phyloP scores from a whole-genome alignment of 352 stramenopile species.

The Thalassiosira allenii region DNA sequence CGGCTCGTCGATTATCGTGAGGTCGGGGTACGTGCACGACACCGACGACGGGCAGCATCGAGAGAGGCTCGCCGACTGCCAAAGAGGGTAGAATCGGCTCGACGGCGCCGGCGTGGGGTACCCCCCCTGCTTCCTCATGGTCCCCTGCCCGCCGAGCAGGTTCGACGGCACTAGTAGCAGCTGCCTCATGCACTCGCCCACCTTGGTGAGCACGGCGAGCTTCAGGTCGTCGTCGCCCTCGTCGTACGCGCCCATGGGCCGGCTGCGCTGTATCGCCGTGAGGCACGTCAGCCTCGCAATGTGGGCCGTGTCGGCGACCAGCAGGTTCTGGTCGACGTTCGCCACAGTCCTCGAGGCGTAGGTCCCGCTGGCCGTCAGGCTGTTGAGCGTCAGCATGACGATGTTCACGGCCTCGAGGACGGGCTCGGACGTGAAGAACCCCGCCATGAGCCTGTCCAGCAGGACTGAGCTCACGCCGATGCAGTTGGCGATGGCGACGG shows the following conservation, averaged over 20 bases:
- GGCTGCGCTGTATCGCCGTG: slow-evolving; percentile 72
- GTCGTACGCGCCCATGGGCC: slow-evolving; percentile 71
- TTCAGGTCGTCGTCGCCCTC: slow-evolving; percentile 77
- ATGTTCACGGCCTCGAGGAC: slow-evolving; percentile 77
- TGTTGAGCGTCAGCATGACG: slow-evolving; percentile 71
- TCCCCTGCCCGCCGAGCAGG: slow-evolving; percentile 52
- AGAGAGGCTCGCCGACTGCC: slow-evolving; percentile 75
- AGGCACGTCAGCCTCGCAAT: slow-evolving; percentile 79
- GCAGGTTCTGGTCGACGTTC: slow-evolving; percentile 76
- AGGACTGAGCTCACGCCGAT: slow-evolving; percentile 82
- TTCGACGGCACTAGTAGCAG: slow-evolving; percentile 81
- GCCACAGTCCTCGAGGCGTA: slow-evolving; percentile 63
- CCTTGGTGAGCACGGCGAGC: slow-evolving; percentile 67
- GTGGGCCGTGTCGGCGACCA: slow-evolving; percentile 80
- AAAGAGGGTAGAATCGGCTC: slow-evolving; percentile 78
- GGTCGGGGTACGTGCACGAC: slow-evolving; percentile 74
- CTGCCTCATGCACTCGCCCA: slow-evolving; percentile 70
- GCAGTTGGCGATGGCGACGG: slow-evolving; percentile 80
- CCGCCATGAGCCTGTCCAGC: slow-evolving; percentile 79
- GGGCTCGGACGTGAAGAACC: slow-evolving; percentile 82
- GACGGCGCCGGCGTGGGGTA: slow-evolving; percentile 64
- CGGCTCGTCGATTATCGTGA: slow-evolving; percentile 72
- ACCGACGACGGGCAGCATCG: slow-evolving; percentile 65
- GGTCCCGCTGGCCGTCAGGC: slow-evolving; percentile 69
- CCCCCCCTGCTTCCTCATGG: slow-evolving; percentile 55